Conservation (phyloP, 306 rosid genomes). For the Sindora glabra region DNA sequence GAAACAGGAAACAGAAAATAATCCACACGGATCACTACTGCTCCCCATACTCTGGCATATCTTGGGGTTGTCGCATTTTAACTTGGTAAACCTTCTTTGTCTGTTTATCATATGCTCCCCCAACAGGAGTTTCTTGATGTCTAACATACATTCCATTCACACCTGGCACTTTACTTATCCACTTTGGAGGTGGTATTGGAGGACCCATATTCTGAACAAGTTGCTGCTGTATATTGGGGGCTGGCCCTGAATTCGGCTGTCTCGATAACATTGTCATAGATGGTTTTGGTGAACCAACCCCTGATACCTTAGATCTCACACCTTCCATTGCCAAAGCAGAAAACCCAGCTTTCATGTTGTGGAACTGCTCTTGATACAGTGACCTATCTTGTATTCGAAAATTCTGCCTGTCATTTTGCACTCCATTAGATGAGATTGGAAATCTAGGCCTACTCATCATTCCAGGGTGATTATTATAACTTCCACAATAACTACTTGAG, state of each 20-base stretch:
- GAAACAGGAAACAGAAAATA: no score
- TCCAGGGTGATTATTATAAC: conserved; percentile 48
- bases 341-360: conserved; percentile 42
- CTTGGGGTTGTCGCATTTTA: conserved; percentile 44
- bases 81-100: conserved; percentile 60
- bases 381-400: conserved; percentile 42
- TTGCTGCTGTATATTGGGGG: conserved; percentile 32
- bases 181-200: conserved; percentile 80
- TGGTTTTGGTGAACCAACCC: conserved; percentile 20
- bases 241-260: conserved; percentile 34
- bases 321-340: conserved; percentile 37
- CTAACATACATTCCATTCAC: conserved; percentile 37
- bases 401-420: conserved; percentile 53
- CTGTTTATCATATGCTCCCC: conserved; percentile 49
- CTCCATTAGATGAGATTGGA: conserved; percentile 49
- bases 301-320: conserved; percentile 34
- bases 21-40: conserved; percentile 26
- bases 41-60: conserved; percentile 32
- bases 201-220: conserved; percentile 42
- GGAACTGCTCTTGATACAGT: conserved; percentile 41
- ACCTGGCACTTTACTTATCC: conserved; percentile 54
- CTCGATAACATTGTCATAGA: conserved; percentile 22
- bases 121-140: conserved; percentile 47
- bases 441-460: conserved; percentile 46
- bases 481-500: conserved; percentile 30